Evolutionary conservation across 257 asterid species (phyloP).

Genomic region (Paulownia fortunei): DNA sequence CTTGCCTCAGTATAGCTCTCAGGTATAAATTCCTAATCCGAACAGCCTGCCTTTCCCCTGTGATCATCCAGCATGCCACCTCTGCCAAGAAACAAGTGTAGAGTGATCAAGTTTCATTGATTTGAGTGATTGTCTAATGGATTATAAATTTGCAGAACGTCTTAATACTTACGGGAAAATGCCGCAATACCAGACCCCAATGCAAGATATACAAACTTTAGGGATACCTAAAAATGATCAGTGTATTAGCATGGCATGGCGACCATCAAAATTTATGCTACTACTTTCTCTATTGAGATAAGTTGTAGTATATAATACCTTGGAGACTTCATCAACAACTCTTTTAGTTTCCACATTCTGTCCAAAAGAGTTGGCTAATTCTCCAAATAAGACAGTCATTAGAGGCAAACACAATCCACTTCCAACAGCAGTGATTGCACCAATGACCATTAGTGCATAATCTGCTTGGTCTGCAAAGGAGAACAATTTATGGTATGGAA

Average conservation of each 20-base stretch:
- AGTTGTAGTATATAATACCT: too few relatives aligned
- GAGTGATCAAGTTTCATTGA: too few relatives aligned
- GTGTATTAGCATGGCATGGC: background rate
- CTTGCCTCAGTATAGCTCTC: constrained; percentile 63
- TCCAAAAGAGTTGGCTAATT: constrained; percentile 63
- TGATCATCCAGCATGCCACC: constrained; percentile 77
- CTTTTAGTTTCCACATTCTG: constrained; percentile 32
- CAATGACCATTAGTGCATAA: constrained; percentile 51
- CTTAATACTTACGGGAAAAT: constrained; percentile 50
- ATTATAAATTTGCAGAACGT: background rate
- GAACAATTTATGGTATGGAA: constrained; percentile 58
- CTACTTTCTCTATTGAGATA: too few relatives aligned
- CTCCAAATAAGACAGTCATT: constrained; percentile 60
- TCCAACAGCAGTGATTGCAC: constrained; percentile 52
- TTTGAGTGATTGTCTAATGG: background rate
- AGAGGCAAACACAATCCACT: constrained; percentile 62
- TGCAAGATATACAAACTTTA: constrained; percentile 62
- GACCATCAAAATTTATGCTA: too few relatives aligned
- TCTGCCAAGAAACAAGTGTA: constrained; percentile 55
- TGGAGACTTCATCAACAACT: constrained; percentile 53
- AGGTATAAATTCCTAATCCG: constrained; percentile 59
- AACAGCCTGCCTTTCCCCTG: constrained; percentile 75
- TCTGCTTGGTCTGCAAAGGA: constrained; percentile 59
- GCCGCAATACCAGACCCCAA: constrained; percentile 61
- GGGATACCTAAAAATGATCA: constrained; percentile 46